phyloP scores from a whole-genome alignment of 495 filamentous ascomycete species.

The Hyaloscypha finlandica region DNA sequence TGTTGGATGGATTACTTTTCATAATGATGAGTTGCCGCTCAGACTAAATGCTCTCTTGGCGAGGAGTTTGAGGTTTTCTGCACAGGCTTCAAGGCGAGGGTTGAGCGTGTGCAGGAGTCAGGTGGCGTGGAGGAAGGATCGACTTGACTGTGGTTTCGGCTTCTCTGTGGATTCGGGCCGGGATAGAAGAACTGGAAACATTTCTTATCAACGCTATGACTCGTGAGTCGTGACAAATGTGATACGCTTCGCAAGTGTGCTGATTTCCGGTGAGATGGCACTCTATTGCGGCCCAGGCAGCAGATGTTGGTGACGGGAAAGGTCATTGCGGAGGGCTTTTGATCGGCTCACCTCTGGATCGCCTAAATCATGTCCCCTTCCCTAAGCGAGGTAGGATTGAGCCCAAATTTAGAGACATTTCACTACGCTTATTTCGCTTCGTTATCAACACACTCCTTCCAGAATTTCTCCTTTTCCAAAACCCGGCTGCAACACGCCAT shows the following conservation, averaged over 20 bases:
- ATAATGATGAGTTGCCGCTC: background rate
- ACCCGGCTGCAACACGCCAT: background rate
- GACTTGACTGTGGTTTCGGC: background rate
- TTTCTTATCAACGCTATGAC: background rate
- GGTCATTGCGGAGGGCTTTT: background rate
- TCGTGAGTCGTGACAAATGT: background rate
- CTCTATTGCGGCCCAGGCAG: background rate
- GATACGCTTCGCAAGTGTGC: background rate
- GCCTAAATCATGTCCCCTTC: background rate
- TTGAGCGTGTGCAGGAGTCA: constrained; percentile 12
- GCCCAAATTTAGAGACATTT: background rate
- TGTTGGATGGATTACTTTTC: constrained; percentile 13
- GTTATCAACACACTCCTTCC: background rate
- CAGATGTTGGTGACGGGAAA: background rate
- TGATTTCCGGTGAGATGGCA: background rate
- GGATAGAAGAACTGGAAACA: background rate
- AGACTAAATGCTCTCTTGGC: constrained; percentile 8
- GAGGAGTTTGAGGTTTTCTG: constrained; percentile 12
- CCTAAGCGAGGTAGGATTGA: background rate
- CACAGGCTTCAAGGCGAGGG: constrained; percentile 11
- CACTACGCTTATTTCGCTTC: background rate
- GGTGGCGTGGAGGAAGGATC: background rate
- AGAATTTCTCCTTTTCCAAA: constrained; percentile 1
- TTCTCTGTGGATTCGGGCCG: background rate
- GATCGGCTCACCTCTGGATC: background rate